phyloP scores from a whole-genome alignment of 1,284 basidiomycete species.

The Schizopora paradoxa region DNA sequence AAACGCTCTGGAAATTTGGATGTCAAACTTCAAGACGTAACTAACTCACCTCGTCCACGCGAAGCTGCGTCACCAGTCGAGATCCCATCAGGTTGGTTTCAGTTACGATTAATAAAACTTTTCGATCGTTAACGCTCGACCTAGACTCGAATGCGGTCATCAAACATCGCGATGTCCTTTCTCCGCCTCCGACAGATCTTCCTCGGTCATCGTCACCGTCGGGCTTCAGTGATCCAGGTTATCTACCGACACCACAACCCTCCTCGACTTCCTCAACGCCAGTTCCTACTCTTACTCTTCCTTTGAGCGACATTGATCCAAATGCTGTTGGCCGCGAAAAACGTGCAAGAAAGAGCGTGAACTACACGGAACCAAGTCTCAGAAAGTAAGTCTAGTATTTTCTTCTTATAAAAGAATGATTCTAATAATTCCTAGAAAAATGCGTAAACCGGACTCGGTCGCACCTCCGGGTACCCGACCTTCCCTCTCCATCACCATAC shows the following conservation, averaged over 20 bases:
- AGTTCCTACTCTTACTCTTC: conserved; percentile 30
- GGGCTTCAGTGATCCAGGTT: conserved; percentile 25
- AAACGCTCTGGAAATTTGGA: conserved; percentile 28
- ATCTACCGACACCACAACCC: conserved; percentile 38
- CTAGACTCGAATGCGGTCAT: neutral
- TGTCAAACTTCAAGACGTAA: conserved; percentile 58
- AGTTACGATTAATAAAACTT: neutral
- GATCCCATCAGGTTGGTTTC: conserved; percentile 4
- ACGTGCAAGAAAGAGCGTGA: conserved; percentile 73
- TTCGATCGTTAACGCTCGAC: neutral
- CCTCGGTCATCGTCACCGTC: conserved; percentile 2
- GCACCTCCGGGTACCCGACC: conserved; percentile 31
- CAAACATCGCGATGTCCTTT: neutral
- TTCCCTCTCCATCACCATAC: conserved; percentile 31
- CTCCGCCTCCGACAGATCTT: conserved; percentile 5
- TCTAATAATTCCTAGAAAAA: conserved; percentile 54
- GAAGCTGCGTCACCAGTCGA: conserved; percentile 34
- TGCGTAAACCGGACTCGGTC: conserved; percentile 75
- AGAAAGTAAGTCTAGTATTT: conserved; percentile 62
- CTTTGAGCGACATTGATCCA: conserved; percentile 32
- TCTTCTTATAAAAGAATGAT: conserved; percentile 6
- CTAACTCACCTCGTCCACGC: conserved; percentile 45
- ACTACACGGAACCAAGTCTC: conserved; percentile 85
- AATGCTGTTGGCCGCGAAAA: conserved; percentile 51
- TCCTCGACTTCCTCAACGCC: conserved; percentile 40